Evolutionary conservation across 345 rosid species (phyloP).

Genomic region (Punica granatum): DNA sequence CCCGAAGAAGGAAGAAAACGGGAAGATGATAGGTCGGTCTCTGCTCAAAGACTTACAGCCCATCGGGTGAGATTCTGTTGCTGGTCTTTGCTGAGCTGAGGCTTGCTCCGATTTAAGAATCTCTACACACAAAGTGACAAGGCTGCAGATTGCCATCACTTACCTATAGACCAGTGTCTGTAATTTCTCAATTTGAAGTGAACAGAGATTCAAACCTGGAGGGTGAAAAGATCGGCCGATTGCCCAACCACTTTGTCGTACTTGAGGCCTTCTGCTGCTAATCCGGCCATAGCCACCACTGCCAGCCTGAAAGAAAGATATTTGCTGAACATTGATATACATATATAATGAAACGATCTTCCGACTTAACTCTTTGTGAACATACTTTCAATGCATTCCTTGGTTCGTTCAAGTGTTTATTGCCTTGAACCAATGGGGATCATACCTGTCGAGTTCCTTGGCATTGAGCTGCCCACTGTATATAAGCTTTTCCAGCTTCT

Average conservation of each 20-base stretch:
- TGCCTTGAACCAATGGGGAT: not conserved
- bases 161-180: not conserved
- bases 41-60: constrained; percentile 56
- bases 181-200: not conserved
- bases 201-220: constrained; percentile 47
- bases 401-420: no score
- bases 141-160: not conserved
- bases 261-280: constrained; percentile 85
- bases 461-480: constrained; percentile 89
- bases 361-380: no score
- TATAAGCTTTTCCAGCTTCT: constrained; percentile 67
- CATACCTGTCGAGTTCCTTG: constrained; percentile 76
- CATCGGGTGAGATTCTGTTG: constrained; percentile 96
- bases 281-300: constrained; percentile 90
- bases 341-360: no score
- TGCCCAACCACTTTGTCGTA: constrained; percentile 94
- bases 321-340: no score
- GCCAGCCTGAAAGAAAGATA: constrained; percentile 44
- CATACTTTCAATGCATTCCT: no score
- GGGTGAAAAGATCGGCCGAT: constrained; percentile 95
- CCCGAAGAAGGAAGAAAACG: not conserved
- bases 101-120: constrained; percentile 81
- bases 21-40: not conserved
- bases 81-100: constrained; percentile 70
- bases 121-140: constrained; percentile 35